Percentiles rank a stretch among this genome's conserved stretches.
phyloP scores from a whole-genome alignment of 2,329 filamentous ascomycete genomes.

The Neobulgaria alba region DNA sequence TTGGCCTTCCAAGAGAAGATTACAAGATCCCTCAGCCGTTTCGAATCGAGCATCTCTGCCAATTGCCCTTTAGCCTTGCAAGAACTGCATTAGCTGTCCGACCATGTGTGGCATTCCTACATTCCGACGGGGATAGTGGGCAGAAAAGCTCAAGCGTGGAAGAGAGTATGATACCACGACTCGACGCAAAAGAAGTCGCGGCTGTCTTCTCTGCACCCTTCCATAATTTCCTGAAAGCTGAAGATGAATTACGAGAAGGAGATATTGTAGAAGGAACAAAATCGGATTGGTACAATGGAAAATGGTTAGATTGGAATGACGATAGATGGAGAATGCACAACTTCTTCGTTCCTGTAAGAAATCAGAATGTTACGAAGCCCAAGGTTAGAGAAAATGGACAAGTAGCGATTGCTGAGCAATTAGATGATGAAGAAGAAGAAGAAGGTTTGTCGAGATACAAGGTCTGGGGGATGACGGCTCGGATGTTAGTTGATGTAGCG shows the following conservation, averaged over 20 bases:
- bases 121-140: constrained; percentile 41
- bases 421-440: constrained; percentile 40
- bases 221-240: constrained; percentile 63
- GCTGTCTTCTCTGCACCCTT: constrained; percentile 90
- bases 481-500: constrained; percentile 82
- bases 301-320: constrained; percentile 73
- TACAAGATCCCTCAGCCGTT: constrained; percentile 65
- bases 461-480: constrained; percentile 92
- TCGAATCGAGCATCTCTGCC: constrained; percentile 77
- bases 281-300: constrained; percentile 69
- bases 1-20: constrained; percentile 72
- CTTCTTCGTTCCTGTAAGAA: constrained; percentile 76
- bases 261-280: constrained; percentile 23
- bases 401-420: constrained; percentile 34
- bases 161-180: constrained; percentile 64
- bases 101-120: constrained; percentile 71
- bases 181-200: constrained; percentile 86
- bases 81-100: constrained; percentile 66
- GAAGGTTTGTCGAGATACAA: constrained; percentile 52
- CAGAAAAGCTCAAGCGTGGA: constrained; percentile 43
- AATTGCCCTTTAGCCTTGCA: constrained; percentile 68
- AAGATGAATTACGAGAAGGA: constrained; percentile 43
- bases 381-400: constrained; percentile 32
- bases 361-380: constrained; percentile 60
- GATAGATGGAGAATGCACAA: constrained; percentile 80